Conservation (phyloP, 164 flowering plant species). For the Tinospora cordifolia region DNA sequence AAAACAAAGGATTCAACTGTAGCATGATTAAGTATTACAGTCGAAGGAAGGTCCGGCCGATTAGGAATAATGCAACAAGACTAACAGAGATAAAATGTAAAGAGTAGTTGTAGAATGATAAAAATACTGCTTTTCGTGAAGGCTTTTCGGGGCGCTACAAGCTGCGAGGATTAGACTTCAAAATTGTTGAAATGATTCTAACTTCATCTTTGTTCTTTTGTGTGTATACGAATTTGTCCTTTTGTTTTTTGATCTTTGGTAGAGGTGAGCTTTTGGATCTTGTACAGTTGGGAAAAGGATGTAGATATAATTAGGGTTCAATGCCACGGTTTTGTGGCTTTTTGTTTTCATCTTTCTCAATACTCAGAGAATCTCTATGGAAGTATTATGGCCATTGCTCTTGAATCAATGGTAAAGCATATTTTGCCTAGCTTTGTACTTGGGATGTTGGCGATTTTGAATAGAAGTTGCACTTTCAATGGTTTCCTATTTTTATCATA, state of each 20-base stretch:
- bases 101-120: not conserved
- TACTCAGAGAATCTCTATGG: not conserved
- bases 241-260: not conserved
- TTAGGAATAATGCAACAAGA: not conserved
- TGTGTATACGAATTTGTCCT: not conserved
- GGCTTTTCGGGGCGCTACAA: not conserved
- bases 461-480: not conserved
- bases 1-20: not conserved
- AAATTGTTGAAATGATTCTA: not conserved
- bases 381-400: not conserved
- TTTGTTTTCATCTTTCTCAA: not conserved
- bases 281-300: constrained; percentile 3
- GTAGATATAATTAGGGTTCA: not conserved
- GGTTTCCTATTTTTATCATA: too few species aligned
- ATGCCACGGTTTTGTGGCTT: not conserved
- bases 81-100: not conserved
- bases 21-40: not conserved
- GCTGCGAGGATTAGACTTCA: not conserved
- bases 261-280: not conserved
- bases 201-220: not conserved
- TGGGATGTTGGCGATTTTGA: not conserved
- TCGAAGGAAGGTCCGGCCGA: not conserved
- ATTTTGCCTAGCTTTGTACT: constrained; percentile 1
- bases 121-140: not conserved
- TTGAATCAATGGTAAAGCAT: not conserved